Conservation (phyloP, 176 grass and related monocot genomes). For the Oryza coarctata region DNA sequence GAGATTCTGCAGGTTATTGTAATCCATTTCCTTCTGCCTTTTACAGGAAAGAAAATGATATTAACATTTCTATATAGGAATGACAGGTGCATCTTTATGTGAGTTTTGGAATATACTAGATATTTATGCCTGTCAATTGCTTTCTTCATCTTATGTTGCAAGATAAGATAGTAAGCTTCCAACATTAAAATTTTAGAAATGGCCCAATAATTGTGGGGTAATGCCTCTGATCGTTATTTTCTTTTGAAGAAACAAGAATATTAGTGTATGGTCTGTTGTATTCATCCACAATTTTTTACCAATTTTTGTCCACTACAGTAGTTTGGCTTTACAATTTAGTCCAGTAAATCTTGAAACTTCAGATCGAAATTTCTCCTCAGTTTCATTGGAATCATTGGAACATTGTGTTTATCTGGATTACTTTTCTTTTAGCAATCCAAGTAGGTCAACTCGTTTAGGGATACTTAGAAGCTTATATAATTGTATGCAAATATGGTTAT, state of each 20-base stretch:
- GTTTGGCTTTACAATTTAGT: neutral
- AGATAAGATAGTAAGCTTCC: neutral
- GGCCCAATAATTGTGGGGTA: neutral
- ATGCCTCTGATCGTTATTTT: neutral
- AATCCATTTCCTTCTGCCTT: constrained; percentile 12
- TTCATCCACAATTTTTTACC: neutral
- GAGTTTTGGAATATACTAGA: neutral
- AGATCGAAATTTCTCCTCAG: neutral
- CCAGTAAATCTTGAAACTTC: neutral
- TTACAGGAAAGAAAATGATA: too few species aligned
- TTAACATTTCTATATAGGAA: too few species aligned
- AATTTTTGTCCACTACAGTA: neutral
- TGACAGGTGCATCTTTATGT: too few species aligned
- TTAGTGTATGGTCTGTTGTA: neutral
- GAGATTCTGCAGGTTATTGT: constrained; percentile 49
- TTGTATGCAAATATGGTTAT: neutral
- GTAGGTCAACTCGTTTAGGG: neutral
- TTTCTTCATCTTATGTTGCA: neutral
- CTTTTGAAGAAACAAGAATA: neutral
- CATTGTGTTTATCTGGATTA: neutral
- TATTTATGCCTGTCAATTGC: neutral
- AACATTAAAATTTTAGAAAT: neutral
- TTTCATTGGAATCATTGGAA: neutral
- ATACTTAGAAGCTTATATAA: neutral
- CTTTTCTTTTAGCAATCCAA: neutral